Evolutionary conservation across 805 yeast genomes (phyloP).

Genomic region (Barnettozyma wickerhamii): DNA sequence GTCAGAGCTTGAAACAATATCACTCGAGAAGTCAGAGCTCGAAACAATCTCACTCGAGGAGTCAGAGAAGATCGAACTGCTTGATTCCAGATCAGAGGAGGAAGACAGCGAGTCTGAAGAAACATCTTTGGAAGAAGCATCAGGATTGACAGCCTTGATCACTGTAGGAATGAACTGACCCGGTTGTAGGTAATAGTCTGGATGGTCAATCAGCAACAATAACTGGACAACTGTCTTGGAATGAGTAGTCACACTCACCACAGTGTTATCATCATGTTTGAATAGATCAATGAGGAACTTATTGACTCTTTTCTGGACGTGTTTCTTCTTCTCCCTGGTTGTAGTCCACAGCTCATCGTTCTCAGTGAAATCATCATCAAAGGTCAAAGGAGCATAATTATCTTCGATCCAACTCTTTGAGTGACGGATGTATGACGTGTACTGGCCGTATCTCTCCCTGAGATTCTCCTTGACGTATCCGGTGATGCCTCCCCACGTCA

Average conservation of each 20-base stretch:
- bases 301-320: conserved; percentile 2
- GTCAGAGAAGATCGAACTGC: too few relatives aligned
- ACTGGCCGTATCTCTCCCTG: conserved; percentile 12
- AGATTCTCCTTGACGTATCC: conserved; percentile 8
- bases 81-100: too few relatives aligned
- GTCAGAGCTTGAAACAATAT: too few relatives aligned
- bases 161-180: conserved; percentile 5
- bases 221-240: background rate
- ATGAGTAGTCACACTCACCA: conserved; percentile 4
- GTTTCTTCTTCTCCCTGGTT: conserved; percentile 2
- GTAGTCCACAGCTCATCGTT: conserved; percentile 6
- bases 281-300: conserved; percentile 1
- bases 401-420: conserved; percentile 7
- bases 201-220: background rate
- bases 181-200: background rate
- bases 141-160: conserved; percentile 1
- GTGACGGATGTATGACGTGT: conserved; percentile 9
- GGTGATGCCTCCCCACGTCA: conserved; percentile 9
- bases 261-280: conserved; percentile 1
- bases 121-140: too few relatives aligned
- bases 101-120: too few relatives aligned
- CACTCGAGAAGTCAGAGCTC: too few relatives aligned
- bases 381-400: conserved; percentile 5
- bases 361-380: conserved; percentile 9
- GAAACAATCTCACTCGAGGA: too few relatives aligned